Base-by-base conservation (phyloP, 2,329 filamentous ascomycete species). In the Colletotrichum zoysiae region DNA sequence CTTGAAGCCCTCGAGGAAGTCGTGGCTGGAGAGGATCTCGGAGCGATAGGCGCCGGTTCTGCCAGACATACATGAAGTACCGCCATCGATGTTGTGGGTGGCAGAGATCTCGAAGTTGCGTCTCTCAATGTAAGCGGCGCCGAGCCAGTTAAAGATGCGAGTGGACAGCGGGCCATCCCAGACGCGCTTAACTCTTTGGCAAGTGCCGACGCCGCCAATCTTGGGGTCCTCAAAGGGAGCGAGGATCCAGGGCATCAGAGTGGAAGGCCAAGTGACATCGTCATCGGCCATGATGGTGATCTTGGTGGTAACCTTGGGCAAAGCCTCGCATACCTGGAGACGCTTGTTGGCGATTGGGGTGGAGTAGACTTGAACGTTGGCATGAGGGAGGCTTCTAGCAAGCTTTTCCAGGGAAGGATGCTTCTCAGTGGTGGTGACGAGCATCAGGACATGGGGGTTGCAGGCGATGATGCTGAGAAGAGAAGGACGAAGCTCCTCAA, bases 71-170 rank as follows among this genome's bases (percentile, higher is more conserved):
- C 95, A 98, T 14, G 95, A 97, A n/a, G 97, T 92, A 51, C 95
- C 95, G 71, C 95, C 95, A 79, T 98, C 95, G 63, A 98, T 92
- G 83, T 95, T 93, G 81, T 97, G 95, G 66, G 95, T 98, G 42
- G 95, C 95, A 59, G 95, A 97, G 79, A 97, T 97, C 82, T 98
- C 95, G 80, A 98, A 98, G 83, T 98, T 98, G 73, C 95, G 91
- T 70, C 95, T 90, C 82, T 97, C 93, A 74, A 98, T 92, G 81
- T 98, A 98, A 63, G 95, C 91, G 30, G 95, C 93, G 7, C 95
- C 95, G 26, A 98, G 88, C 87, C 95, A 98, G 79, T 95, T 95
- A 90, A 91, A 98, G 74, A 93, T 84, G 62, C 88, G 88, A 53
- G 89, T 88, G 35, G 85, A 85, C 78, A 90, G 83, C 51, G 89